Percentiles rank a stretch among this genome's conserved stretches.
Conservation (phyloP, 352 stramenopile species). For the Globisporangium nagaii region DNA sequence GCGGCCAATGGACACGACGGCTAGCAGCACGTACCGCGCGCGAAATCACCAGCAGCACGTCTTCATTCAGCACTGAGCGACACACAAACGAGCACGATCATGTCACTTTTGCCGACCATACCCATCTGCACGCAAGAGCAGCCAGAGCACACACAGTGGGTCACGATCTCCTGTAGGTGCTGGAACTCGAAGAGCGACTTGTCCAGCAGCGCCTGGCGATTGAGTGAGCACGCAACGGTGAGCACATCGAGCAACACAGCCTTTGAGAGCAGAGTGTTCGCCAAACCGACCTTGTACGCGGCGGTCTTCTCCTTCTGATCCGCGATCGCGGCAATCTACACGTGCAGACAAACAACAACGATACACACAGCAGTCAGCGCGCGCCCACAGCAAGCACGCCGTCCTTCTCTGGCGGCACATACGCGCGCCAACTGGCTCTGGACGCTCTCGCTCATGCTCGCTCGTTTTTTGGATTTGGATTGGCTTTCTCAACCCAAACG, state of each 20-base stretch:
- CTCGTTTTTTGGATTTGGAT: conserved; percentile 11
- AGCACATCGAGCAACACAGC: no score
- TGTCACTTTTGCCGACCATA: background rate
- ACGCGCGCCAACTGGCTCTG: conserved; percentile 43
- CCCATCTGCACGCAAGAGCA: background rate
- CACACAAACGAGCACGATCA: background rate
- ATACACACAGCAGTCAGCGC: background rate
- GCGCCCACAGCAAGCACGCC: background rate
- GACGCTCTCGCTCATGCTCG: conserved; percentile 20
- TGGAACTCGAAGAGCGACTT: conserved; percentile 30
- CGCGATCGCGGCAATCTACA: conserved; percentile 54
- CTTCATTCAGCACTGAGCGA: conserved; percentile 58
- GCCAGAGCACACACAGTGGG: conserved; percentile 34
- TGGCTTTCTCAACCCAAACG: conserved; percentile 4
- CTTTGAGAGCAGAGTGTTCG: no score
- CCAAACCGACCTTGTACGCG: conserved; percentile 66
- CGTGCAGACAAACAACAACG: background rate
- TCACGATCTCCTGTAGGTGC: conserved; percentile 54
- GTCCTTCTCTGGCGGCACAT: conserved; percentile 16
- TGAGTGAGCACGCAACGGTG: no score
- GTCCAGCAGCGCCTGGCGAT: conserved; percentile 58
- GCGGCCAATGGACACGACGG: no score
- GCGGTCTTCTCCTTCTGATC: conserved; percentile 77
- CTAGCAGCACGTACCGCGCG: conserved; percentile 58
- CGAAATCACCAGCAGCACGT: conserved; percentile 74